These are phyloP conservation scores for Inonotus hispidus DNA, from an alignment of 1,284 basidiomycete genomes.

Conservation along the genomic window DNA sequence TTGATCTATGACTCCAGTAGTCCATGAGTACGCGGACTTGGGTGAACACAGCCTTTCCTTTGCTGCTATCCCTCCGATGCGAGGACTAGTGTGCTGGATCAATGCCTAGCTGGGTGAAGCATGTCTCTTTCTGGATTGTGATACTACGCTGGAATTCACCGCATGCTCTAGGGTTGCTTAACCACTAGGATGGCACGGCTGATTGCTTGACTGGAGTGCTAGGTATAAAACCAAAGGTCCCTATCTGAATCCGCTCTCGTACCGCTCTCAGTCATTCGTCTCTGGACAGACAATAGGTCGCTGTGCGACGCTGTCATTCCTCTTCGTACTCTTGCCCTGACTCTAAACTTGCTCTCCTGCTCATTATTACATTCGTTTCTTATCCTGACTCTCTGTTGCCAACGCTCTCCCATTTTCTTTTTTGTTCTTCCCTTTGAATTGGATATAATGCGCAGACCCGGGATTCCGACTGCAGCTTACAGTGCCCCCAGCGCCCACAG, in stretches of 20 bases:
- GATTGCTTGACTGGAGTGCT: too few relatives aligned
- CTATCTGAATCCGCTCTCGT: neutral
- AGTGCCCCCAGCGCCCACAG: neutral
- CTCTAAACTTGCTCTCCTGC: neutral
- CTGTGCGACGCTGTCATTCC: conserved; percentile 1
- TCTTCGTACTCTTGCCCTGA: neutral
- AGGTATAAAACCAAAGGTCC: neutral
- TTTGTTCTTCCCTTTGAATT: neutral
- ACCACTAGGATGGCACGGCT: too few relatives aligned
- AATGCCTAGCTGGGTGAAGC: neutral
- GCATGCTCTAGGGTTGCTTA: too few relatives aligned
- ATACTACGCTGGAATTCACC: too few relatives aligned
- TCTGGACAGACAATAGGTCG: conserved; percentile 2
- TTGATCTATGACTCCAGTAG: neutral
- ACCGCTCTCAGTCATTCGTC: neutral
- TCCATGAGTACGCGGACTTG: neutral
- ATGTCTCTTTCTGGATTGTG: neutral
- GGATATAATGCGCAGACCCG: neutral
- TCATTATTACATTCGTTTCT: neutral
- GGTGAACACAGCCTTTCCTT: neutral
- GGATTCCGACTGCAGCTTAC: neutral
- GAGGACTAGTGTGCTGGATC: neutral
- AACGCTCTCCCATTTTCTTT: neutral
- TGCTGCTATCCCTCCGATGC: neutral
- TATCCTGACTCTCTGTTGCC: neutral